Conservation (phyloP, 2,329 filamentous ascomycete genomes). For the Xylariaceae sp. region DNA sequence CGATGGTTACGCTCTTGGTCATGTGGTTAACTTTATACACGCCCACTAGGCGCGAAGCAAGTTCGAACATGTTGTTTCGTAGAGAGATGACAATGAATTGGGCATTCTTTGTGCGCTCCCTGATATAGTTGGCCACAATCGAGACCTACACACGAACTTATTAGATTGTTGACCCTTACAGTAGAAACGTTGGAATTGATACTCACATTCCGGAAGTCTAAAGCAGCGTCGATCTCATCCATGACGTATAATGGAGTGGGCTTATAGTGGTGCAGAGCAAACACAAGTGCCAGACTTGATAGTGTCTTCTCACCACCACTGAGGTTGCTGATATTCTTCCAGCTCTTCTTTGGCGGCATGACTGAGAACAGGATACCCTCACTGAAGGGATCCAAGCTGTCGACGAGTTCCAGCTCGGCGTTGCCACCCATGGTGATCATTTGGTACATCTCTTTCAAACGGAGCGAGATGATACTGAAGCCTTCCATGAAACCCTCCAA, state of each 20-base stretch:
- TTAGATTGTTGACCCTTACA: constrained; percentile 14
- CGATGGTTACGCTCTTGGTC: constrained; percentile 87
- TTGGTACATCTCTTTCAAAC: constrained; percentile 99
- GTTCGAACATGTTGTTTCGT: constrained; percentile 99
- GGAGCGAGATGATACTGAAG: constrained; percentile 87
- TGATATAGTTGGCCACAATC: constrained; percentile 98
- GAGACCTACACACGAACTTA: constrained; percentile 62
- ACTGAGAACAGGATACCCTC: constrained; percentile 97
- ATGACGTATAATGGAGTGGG: constrained; percentile 97
- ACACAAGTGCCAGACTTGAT: constrained; percentile 89
- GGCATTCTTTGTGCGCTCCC: constrained; percentile 97
- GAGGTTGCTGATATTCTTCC: constrained; percentile 98
- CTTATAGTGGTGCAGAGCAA: constrained; percentile 96
- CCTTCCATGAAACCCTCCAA: constrained; percentile 98
- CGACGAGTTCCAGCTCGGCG: constrained; percentile 92
- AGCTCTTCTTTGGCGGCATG: constrained; percentile 99
- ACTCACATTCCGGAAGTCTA: constrained; percentile 97
- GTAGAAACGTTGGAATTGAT: background rate
- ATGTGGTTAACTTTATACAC: constrained; percentile 99
- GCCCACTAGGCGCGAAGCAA: constrained; percentile 89
- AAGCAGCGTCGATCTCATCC: constrained; percentile 97
- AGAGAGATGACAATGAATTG: constrained; percentile 98
- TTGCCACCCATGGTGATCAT: constrained; percentile 99
- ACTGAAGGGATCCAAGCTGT: constrained; percentile 92
- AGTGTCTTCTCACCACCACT: constrained; percentile 97